Evolutionary conservation across 1,284 basidiomycete species (phyloP), one percentile per base, ranked within the genome.

Genomic region (Trametes hirsuta): DNA sequence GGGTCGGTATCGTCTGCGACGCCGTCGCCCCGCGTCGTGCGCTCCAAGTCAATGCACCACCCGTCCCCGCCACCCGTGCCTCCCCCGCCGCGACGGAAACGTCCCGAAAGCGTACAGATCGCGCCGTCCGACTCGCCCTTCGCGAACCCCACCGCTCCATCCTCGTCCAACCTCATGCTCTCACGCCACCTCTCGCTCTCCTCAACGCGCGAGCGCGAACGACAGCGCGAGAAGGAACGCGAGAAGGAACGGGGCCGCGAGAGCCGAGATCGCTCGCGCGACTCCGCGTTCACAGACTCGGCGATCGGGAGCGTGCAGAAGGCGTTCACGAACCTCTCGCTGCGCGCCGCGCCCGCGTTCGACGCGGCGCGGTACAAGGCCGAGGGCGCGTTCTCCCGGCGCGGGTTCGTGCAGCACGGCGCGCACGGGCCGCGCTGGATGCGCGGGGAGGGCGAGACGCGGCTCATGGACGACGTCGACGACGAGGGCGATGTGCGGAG

Each of bases 51-150:
- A 0, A 69, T 88, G 72, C 82, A 85, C 67, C 77, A 83, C 50
- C 71, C 77, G 10, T 71, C 75, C 6, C 74, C 79, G 9, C 79
- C 81, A 0, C 80, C 78, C 0, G 56, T 77, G 2, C 77, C 81
- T 0, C 80, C 82, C 0, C 74, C 74, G 0, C 75, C 74, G 1
- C 75, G 83, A 2, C 74, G 81, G 14, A 79, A 77, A 57, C 77
- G 87, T 1, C 88, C 88, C 0, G 87, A 89, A 66, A 89, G 86
- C 66, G 78, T 84, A 35, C 86, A 88, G 64, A 64, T 88, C 15
- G 68, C 71, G 14, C 62, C 72, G 1, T 66, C 77, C 54, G 58
- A 59, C 56, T 51, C 69, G 53, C 61, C 64, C 34, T 53, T 65
- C 60, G 51, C 56, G 36, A 59, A 59, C 49, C 56, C 64, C 5